phyloP scores from a whole-genome alignment of 2,329 filamentous ascomycete genomes.

The Aspergillus hiratsukae region DNA sequence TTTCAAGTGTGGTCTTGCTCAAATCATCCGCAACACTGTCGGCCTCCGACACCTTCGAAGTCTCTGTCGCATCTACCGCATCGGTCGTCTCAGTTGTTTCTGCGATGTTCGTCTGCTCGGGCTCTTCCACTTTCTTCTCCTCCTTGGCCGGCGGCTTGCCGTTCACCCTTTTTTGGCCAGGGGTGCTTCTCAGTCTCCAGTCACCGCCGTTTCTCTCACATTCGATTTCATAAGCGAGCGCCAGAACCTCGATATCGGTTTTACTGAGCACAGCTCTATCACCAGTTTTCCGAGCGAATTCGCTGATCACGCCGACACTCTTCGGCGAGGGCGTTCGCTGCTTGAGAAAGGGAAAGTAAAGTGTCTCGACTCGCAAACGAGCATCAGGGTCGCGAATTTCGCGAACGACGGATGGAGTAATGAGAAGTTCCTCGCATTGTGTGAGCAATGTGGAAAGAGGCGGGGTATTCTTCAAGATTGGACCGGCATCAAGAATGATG shows the following conservation, averaged over 20 bases:
- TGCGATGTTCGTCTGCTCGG: slow-evolving; percentile 19
- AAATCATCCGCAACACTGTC: slow-evolving; percentile 27
- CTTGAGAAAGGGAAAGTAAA: slow-evolving; percentile 78
- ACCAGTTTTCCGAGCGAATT: slow-evolving; percentile 84
- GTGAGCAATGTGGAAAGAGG: slow-evolving; percentile 74
- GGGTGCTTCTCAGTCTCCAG: slow-evolving; percentile 73
- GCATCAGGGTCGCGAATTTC: slow-evolving; percentile 86
- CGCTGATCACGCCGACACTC: slow-evolving; percentile 73
- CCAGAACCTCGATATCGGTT: slow-evolving; percentile 84
- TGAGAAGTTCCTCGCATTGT: slow-evolving; percentile 72
- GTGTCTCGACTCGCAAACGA: slow-evolving; percentile 73
- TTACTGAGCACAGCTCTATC: slow-evolving; percentile 83
- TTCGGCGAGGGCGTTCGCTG: slow-evolving; percentile 68
- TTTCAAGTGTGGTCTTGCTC: slow-evolving; percentile 25
- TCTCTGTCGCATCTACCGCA: slow-evolving; percentile 11
- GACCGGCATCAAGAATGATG: slow-evolving; percentile 84
- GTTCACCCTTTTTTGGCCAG: slow-evolving; percentile 74
- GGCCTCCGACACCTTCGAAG: slow-evolving; percentile 16
- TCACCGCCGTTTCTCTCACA: slow-evolving; percentile 85
- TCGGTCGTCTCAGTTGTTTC: slow-evolving; percentile 17
- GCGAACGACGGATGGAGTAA: slow-evolving; percentile 76
- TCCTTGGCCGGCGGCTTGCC: slow-evolving; percentile 56
- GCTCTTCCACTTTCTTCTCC: slow-evolving; percentile 30
- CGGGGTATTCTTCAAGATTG: slow-evolving; percentile 90
- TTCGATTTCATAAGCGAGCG: slow-evolving; percentile 90